A percentile compares a stretch with the other conserved stretches of the same genome.
Conservation (phyloP, 2,329 filamentous ascomycete species). For the Alternaria consortialis region DNA sequence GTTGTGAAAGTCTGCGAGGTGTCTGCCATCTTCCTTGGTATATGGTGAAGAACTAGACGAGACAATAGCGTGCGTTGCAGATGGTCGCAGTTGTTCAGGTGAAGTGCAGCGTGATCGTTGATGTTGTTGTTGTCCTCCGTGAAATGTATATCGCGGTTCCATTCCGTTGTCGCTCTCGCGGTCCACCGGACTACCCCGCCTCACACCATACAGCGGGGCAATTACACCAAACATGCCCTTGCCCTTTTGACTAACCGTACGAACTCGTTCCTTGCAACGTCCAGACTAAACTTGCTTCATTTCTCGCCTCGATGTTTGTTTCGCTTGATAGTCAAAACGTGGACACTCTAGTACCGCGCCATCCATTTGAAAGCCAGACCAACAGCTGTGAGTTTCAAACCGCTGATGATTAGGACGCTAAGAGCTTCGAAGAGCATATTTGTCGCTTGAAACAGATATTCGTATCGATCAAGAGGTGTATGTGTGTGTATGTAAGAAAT, state of each 20-base stretch:
- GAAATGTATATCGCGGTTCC: background rate
- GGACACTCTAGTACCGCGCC: constrained; percentile 25
- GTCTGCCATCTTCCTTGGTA: background rate
- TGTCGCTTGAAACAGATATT: background rate
- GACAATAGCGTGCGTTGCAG: background rate
- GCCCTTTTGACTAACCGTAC: background rate
- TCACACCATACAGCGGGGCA: constrained; percentile 30
- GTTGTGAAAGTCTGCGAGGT: constrained; percentile 67
- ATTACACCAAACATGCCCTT: constrained; percentile 20
- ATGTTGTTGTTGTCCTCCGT: background rate
- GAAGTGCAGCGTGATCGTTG: background rate
- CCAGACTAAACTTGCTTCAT: background rate
- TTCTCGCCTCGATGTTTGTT: background rate
- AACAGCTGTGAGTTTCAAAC: constrained; percentile 43
- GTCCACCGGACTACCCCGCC: background rate
- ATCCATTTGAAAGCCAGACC: constrained; percentile 41
- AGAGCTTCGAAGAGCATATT: constrained; percentile 34
- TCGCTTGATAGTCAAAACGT: background rate
- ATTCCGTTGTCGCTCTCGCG: constrained; percentile 5
- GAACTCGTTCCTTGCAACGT: background rate
- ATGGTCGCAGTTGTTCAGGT: background rate
- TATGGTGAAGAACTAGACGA: background rate
- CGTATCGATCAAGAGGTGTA: background rate
- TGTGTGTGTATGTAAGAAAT: background rate
- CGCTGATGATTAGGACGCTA: constrained; percentile 36